These are phyloP conservation scores for Sophora flavescens DNA, from an alignment of 306 rosid species.

Conservation along the genomic window DNA sequence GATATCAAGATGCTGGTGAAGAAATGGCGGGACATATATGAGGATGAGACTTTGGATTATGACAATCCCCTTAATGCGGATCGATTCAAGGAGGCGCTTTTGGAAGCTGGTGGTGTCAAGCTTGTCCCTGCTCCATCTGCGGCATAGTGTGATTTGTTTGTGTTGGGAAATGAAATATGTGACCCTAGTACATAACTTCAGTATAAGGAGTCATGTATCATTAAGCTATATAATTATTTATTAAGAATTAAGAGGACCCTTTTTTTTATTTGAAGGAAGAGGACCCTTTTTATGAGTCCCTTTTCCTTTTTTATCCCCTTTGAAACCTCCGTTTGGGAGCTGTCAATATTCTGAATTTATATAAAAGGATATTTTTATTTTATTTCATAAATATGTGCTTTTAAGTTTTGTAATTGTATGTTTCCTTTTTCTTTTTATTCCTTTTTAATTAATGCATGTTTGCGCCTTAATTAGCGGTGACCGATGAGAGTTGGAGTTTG, in stretches of 20 bases:
- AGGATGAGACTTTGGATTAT: conserved; percentile 76
- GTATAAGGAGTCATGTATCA: not conserved
- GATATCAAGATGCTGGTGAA: conserved; percentile 81
- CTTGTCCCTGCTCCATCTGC: conserved; percentile 60
- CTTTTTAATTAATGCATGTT: not conserved
- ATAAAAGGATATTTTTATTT: conserved; percentile 29
- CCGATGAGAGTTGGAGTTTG: too few species aligned
- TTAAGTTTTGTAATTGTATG: too few species aligned
- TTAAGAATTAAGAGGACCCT: conserved; percentile 32
- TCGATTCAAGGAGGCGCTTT: conserved; percentile 40
- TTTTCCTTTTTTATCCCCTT: not conserved
- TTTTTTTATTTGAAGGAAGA: conserved; percentile 4
- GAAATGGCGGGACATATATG: conserved; percentile 85
- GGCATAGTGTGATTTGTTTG: conserved; percentile 43
- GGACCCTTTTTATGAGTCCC: conserved; percentile 47
- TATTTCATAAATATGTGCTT: not conserved
- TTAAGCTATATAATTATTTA: not conserved
- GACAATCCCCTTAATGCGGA: conserved; percentile 34
- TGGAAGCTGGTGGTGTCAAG: conserved; percentile 44
- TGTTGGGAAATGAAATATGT: not conserved
- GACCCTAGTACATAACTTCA: conserved; percentile 6
- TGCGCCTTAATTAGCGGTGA: too few species aligned
- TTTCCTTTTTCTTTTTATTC: not conserved
- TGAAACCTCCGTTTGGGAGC: not conserved
- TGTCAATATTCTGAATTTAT: conserved; percentile 33